Percentiles rank a stretch among this genome's conserved stretches.
These are phyloP conservation scores for Lactifluus pinguis DNA, from an alignment of 768 basidiomycete genomes.

Conservation along the genomic window DNA sequence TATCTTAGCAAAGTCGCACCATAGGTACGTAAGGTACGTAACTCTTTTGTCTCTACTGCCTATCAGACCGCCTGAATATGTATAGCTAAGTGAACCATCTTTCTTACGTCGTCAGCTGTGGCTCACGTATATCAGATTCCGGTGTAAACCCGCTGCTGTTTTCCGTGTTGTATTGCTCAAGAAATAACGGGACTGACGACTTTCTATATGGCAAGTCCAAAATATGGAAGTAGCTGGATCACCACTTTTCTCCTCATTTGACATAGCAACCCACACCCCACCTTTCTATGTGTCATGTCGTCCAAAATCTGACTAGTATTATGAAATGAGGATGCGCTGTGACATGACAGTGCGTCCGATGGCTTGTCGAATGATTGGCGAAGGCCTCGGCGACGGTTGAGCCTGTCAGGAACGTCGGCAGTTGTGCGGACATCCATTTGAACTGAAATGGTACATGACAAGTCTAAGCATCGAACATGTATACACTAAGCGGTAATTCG, in stretches of 20 bases:
- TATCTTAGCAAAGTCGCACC: too few species aligned
- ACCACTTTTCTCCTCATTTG: not conserved
- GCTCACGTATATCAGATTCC: not conserved
- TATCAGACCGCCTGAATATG: too few species aligned
- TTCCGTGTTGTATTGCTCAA: not conserved
- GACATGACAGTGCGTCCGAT: not conserved
- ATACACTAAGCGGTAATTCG: not conserved
- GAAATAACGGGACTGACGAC: not conserved
- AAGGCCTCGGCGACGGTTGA: conserved; percentile 3
- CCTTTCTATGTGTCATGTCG: not conserved
- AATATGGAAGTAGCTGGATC: not conserved
- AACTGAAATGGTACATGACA: not conserved
- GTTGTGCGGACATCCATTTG: not conserved
- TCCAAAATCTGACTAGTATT: not conserved
- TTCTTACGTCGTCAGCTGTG: not conserved
- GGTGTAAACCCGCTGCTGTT: not conserved
- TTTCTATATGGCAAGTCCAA: not conserved
- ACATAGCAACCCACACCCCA: not conserved
- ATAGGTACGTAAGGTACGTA: too few species aligned
- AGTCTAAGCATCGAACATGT: conserved; percentile 15
- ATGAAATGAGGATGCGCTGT: not conserved
- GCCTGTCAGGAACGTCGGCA: not conserved
- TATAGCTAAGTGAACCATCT: too few species aligned
- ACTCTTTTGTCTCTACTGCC: too few species aligned
- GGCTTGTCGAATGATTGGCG: not conserved